These are phyloP conservation scores for Glebionis coronaria DNA, from an alignment of 129 eudicot species.

Conservation along the genomic window DNA sequence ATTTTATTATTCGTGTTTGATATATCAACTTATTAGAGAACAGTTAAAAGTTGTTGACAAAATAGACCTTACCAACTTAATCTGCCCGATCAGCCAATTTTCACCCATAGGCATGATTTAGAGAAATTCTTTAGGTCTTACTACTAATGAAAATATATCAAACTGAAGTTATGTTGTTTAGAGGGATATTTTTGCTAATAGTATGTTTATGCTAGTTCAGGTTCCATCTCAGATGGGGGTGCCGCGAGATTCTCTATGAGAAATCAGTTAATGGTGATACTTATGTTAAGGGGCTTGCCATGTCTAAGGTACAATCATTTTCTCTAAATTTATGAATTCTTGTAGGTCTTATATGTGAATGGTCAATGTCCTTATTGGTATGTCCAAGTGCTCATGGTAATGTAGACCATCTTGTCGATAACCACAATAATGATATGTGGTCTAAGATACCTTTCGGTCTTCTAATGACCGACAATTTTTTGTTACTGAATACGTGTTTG, in stretches of 20 bases:
- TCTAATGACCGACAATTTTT: slow-evolving; percentile 18
- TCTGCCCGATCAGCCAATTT: not conserved
- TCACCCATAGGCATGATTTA: not conserved
- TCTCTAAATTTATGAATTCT: not conserved
- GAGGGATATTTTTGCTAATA: slow-evolving; percentile 8
- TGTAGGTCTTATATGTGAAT: not conserved
- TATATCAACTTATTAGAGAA: not conserved
- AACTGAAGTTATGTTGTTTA: slow-evolving; percentile 12
- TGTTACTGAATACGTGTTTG: not conserved
- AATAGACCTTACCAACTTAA: not conserved
- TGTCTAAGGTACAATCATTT: slow-evolving; percentile 69
- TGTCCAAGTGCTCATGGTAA: slow-evolving; percentile 13
- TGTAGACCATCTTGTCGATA: not conserved
- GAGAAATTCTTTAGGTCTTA: not conserved
- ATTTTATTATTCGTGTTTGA: not conserved
- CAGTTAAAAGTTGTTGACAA: not conserved
- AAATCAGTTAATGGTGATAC: slow-evolving; percentile 67
- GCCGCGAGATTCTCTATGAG: slow-evolving; percentile 83
- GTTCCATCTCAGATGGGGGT: slow-evolving; percentile 98
- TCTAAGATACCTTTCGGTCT: slow-evolving; percentile 8
- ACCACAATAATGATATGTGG: slow-evolving; percentile 14
- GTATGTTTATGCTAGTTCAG: slow-evolving; percentile 38
- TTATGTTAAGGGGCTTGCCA: slow-evolving; percentile 80
- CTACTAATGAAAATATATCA: not conserved
- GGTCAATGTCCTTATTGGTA: not conserved